Conservation (phyloP, 163 green algal species). For the Chlorella variabilis region DNA sequence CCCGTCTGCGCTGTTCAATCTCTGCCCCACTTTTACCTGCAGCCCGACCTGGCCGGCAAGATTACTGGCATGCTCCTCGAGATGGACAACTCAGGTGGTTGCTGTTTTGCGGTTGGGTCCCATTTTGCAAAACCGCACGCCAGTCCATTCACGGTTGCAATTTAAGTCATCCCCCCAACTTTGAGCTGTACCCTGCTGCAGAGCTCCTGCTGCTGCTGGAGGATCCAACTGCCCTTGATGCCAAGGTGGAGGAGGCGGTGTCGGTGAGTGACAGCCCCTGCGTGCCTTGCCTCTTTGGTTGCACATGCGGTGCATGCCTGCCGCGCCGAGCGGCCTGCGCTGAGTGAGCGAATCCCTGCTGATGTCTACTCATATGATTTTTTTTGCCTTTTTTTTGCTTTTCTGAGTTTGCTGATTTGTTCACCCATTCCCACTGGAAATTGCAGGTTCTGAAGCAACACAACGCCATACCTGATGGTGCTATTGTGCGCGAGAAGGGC, state of each 20-base stretch:
- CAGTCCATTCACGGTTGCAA: too few relatives aligned
- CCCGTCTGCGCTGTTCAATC: too few relatives aligned
- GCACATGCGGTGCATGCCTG: neutral
- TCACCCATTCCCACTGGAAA: too few relatives aligned
- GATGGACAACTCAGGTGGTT: conserved; percentile 66
- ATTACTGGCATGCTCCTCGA: conserved; percentile 99
- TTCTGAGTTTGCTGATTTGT: too few relatives aligned
- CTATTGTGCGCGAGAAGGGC: conserved; percentile 26
- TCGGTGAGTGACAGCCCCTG: conserved; percentile 43
- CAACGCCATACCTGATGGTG: conserved; percentile 76
- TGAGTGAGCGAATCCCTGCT: too few relatives aligned
- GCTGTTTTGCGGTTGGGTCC: too few relatives aligned
- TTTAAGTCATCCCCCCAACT: too few relatives aligned
- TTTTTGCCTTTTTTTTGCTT: too few relatives aligned
- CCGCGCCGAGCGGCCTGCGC: too few relatives aligned
- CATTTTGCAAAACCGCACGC: too few relatives aligned
- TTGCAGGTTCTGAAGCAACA: conserved; percentile 84
- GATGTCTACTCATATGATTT: too few relatives aligned
- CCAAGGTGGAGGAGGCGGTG: conserved; percentile 93
- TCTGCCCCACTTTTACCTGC: conserved; percentile 50
- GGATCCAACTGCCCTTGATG: conserved; percentile 71
- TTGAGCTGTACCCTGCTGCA: too few relatives aligned
- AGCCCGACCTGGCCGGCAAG: conserved; percentile 94
- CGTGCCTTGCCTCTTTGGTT: neutral
- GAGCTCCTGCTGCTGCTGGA: conserved; percentile 98